phyloP scores from a whole-genome alignment of 2,329 filamentous ascomycete species.

The Aspergillus sojae region DNA sequence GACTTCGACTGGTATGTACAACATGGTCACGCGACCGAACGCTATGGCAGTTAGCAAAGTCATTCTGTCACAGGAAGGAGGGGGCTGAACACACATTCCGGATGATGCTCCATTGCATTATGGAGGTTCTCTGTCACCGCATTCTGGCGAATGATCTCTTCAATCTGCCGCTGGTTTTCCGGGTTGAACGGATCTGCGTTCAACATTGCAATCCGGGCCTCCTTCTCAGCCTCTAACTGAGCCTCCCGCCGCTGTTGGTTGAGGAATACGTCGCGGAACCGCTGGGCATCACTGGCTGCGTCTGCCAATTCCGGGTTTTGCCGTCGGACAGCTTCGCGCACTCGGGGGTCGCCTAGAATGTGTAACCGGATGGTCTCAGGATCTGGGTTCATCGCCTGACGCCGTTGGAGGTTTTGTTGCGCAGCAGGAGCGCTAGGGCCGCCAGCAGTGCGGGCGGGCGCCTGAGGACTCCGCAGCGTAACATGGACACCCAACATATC shows the following conservation, averaged over 20 bases:
- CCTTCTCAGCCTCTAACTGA: slow-evolving; percentile 72
- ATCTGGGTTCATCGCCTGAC: slow-evolving; percentile 53
- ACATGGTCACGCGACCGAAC: slow-evolving; percentile 91
- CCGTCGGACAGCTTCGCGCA: slow-evolving; percentile 70
- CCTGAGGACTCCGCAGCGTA: slow-evolving; percentile 33
- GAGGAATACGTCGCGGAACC: slow-evolving; percentile 73
- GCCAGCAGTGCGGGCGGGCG: slow-evolving; percentile 31
- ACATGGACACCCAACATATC: slow-evolving; percentile 93
- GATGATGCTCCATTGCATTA: slow-evolving; percentile 95
- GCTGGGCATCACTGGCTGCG: slow-evolving; percentile 72
- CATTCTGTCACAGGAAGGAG: slow-evolving; percentile 1
- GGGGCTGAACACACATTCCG: slow-evolving; percentile 70
- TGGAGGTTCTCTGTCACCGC: slow-evolving; percentile 93
- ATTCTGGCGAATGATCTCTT: slow-evolving; percentile 95
- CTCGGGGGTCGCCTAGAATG: slow-evolving; percentile 74
- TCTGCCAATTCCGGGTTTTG: slow-evolving; percentile 76
- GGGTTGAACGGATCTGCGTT: slow-evolving; percentile 95
- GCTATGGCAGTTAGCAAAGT: slow-evolving; percentile 54
- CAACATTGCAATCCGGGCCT: slow-evolving; percentile 78
- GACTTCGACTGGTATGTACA: slow-evolving; percentile 94
- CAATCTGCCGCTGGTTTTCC: slow-evolving; percentile 87
- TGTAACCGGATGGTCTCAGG: slow-evolving; percentile 81
- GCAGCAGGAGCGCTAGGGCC: slow-evolving; percentile 30
- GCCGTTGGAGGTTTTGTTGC: slow-evolving; percentile 32
- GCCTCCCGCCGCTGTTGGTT: slow-evolving; percentile 71